Conservation (phyloP, 2,329 filamentous ascomycete genomes). For the Paradendryphiella salina region DNA sequence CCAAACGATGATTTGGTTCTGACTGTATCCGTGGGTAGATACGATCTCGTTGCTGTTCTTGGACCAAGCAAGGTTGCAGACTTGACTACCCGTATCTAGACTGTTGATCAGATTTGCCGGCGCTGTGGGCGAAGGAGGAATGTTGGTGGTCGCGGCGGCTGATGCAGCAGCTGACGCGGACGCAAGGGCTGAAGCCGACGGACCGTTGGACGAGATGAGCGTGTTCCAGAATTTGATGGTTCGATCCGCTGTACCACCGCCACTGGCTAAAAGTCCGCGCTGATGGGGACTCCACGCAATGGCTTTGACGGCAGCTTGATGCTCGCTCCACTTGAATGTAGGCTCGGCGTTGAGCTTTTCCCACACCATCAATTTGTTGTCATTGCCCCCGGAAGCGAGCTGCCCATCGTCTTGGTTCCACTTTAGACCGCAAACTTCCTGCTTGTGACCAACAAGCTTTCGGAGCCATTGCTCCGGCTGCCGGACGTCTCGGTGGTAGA, state of each 20-base stretch:
- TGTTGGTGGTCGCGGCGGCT: slow-evolving; percentile 35
- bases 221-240: slow-evolving; percentile 99
- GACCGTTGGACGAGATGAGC: slow-evolving; percentile 65
- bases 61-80: slow-evolving; percentile 98
- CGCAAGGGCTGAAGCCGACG: slow-evolving; percentile 48
- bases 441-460: slow-evolving; percentile 90
- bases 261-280: slow-evolving; percentile 88
- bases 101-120: slow-evolving; percentile 65
- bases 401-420: slow-evolving; percentile 98
- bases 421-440: slow-evolving; percentile 93
- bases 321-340: slow-evolving; percentile 90
- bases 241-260: slow-evolving; percentile 91
- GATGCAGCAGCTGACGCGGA: slow-evolving; percentile 44
- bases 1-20: slow-evolving; percentile 99
- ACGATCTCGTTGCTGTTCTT: slow-evolving; percentile 98
- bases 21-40: slow-evolving; percentile 93
- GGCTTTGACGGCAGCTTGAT: slow-evolving; percentile 94
- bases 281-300: slow-evolving; percentile 98
- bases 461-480: slow-evolving; percentile 87
- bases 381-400: slow-evolving; percentile 92
- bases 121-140: slow-evolving; percentile 40
- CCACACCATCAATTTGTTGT: slow-evolving; percentile 99
- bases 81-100: slow-evolving; percentile 94
- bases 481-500: slow-evolving; percentile 94
- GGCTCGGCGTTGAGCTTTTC: slow-evolving; percentile 93